Base-by-base conservation (phyloP, 768 basidiomycete species). In the Calvatia gigantea region DNA sequence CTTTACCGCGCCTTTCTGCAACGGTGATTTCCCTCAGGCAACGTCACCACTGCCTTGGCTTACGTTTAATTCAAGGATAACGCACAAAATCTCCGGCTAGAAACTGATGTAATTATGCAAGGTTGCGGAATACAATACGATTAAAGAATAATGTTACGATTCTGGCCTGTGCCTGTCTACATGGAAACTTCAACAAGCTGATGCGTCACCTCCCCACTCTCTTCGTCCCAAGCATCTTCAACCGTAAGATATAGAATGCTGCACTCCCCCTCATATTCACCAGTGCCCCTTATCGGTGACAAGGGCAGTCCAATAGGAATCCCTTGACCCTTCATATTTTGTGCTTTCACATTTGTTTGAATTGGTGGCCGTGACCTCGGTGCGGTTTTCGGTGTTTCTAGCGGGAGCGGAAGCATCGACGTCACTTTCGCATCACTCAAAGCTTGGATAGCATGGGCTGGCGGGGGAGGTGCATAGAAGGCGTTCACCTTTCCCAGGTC, bases 401-500 rank as follows among this genome's bases (percentile, higher is more conserved):
- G 21, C 23, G 41, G 21, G 11, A 3, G 11, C 9, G 17, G 17
- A 32, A 31, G n/a, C 23, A 17, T 28, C 2, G 31, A 43, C 4
- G 25, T 44, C 2, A n/a, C 11, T 12, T 48, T 55, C 29, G 46
- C 6, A 31, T 41, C 54, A 17, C 19, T 25, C 6, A 41, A n/a
- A 3, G 38, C 45, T 17, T 35, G 46, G 12, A 49, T 45, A 6
- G 54, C 54, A 5, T 12, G 14, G 1, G 46, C 38, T 8, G 54
- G 45, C 15, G 45, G 54, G 12, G 47, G 54, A 23, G 54, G 54
- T 21, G 54, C 54, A 32, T 41, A 56, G 39, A 41, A 49, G 3
- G 54, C 54, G 12, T 56, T 56, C 33, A 56, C 35, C 29, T 56
- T 56, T 12, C 54, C 54, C 19, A 56, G 28, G 11, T 56, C 54